Evolutionary conservation across 202 grass and related monocot species (phyloP).

Genomic region (Musa balbisiana): DNA sequence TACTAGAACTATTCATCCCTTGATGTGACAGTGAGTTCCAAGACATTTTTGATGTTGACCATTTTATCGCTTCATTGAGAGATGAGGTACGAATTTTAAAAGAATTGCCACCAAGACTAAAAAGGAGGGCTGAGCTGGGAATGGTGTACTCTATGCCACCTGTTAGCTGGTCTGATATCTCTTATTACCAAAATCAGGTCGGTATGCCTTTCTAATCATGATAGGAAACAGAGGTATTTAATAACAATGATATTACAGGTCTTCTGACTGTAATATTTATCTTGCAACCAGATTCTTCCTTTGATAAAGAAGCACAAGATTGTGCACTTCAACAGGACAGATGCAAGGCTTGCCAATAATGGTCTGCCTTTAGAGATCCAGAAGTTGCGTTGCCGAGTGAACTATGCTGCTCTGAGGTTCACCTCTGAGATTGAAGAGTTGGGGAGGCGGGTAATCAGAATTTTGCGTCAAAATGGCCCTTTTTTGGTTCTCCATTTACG

Average conservation of each 20-base stretch:
- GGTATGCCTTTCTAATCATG: neutral
- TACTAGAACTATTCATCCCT: slow-evolving; percentile 8
- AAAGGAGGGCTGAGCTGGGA: slow-evolving; percentile 54
- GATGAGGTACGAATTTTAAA: slow-evolving; percentile 87
- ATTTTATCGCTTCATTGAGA: slow-evolving; percentile 82
- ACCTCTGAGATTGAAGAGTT: slow-evolving; percentile 84
- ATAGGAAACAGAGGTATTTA: neutral
- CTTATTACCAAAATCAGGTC: slow-evolving; percentile 88
- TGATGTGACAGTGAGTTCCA: slow-evolving; percentile 65
- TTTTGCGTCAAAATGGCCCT: slow-evolving; percentile 74
- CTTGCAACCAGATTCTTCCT: slow-evolving; percentile 69
- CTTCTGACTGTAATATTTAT: neutral
- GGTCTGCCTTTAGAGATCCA: slow-evolving; percentile 75
- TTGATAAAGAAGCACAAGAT: slow-evolving; percentile 66
- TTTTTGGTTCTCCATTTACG: slow-evolving; percentile 96
- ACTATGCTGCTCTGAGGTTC: slow-evolving; percentile 71
- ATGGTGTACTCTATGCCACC: slow-evolving; percentile 82
- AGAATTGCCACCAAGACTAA: slow-evolving; percentile 64
- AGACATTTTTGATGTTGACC: slow-evolving; percentile 90
- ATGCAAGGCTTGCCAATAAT: slow-evolving; percentile 89
- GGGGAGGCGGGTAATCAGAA: slow-evolving; percentile 63
- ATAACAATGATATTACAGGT: neutral
- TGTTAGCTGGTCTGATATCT: slow-evolving; percentile 94
- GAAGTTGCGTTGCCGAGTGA: slow-evolving; percentile 80
- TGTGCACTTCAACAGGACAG: slow-evolving; percentile 87